Base-by-base conservation (phyloP, 305 asterid genomes). In the Rubia occidens region DNA sequence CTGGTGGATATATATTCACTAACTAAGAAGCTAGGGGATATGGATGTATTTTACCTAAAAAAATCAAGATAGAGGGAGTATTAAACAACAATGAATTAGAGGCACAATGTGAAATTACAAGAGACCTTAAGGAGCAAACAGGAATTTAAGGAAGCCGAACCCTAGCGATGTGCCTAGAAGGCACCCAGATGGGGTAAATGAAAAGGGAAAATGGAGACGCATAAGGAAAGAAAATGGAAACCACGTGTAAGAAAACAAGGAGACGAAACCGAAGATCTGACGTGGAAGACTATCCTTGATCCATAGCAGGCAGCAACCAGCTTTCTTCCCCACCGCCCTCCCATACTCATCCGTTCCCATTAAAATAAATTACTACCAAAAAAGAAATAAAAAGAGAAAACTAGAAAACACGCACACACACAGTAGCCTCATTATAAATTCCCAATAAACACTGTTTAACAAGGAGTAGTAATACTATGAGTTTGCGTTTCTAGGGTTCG, bases 291-390 rank as follows among this genome's bases (percentile, higher is more conserved):
- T 15, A 8, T 1, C 51, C 67, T 15, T 64, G 53, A 64, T 40
- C 68, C 68, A 62, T 60, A 81, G 80, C 86, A 84, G 81, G 10
- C 37, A 18, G 26, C 49, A 3, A 6, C 44, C 81, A 87, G 35
- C 35, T 32, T 32, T 32, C 35, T 32, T 3, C 35, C 35, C 35
- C 35, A 24, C 87, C 87, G 80, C 86, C 87, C 78, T 63, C 39
- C 32, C 66, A 78, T 88, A 69, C 95, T 85, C 83, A 85, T 88
- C 95, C 96, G 60, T 63, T 69, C 54, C 43, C 15, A 51, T 51
- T 20, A 15, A 49, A 17, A 51, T 9, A 51, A 15, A 51, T 51
- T 51, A 20, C 24, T 51, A 20, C 24, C 24, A 51, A 51, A 51
- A 15, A 51, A 0, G 8, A 11, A 4, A 15, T 40, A 15, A 42